These are phyloP conservation scores for Pseudovirgaria hyperparasitica DNA, from an alignment of 2,329 filamentous ascomycete genomes.

Conservation along the genomic window DNA sequence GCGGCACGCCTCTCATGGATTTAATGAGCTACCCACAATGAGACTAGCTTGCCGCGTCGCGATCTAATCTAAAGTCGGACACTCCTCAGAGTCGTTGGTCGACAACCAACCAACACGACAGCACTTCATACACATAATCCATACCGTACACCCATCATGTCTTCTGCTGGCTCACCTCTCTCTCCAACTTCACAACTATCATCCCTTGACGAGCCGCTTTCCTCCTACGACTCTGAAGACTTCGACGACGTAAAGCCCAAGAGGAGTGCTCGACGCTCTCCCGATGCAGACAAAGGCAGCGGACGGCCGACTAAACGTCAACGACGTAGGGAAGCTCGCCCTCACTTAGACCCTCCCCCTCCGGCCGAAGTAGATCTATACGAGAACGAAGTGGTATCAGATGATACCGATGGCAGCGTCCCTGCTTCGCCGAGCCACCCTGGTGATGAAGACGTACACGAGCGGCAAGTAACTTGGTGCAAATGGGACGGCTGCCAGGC, in stretches of 20 bases:
- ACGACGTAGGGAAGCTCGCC: conserved; percentile 20
- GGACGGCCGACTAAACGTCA: conserved; percentile 23
- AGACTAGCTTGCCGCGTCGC: no score
- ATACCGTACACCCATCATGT: no score
- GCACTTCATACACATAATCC: no score
- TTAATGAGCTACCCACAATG: no score
- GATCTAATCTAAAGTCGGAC: no score
- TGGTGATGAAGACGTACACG: conserved; percentile 28
- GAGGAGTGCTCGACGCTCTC: conserved; percentile 29
- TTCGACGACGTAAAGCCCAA: conserved; percentile 44
- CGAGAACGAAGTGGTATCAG: conserved; percentile 61
- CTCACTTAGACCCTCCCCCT: conserved; percentile 12
- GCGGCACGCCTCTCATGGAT: no score
- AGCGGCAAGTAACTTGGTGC: conserved; percentile 35
- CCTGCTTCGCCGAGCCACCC: conserved; percentile 40
- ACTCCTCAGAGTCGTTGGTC: no score
- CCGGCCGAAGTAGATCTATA: conserved; percentile 10
- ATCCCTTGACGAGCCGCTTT: conserved; percentile 53
- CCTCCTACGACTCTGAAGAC: conserved; percentile 50
- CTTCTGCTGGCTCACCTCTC: conserved; percentile 1
- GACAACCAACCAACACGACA: no score
- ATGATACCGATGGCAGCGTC: conserved; percentile 73
- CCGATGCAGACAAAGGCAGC: conserved; percentile 15
- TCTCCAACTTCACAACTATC: conserved; percentile 2
- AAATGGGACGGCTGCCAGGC: conserved; percentile 39